Conservation (phyloP, 75 land plant species). For the Adiantum capillusveneris region DNA sequence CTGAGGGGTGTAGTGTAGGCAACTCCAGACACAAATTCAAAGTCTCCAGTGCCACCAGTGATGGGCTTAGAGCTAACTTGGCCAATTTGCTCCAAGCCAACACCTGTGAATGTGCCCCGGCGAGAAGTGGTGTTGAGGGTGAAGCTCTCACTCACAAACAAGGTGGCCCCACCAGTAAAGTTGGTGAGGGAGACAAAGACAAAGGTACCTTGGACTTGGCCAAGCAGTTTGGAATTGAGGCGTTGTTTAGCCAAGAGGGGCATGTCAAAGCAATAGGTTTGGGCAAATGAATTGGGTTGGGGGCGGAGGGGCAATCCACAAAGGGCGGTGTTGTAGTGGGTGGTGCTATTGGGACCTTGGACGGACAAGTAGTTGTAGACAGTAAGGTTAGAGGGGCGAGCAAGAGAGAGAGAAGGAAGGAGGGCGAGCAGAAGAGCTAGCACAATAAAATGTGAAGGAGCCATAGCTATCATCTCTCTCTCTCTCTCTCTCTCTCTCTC, state of each 20-base stretch:
- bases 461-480: too few relatives aligned
- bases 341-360: neutral
- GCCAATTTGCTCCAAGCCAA: neutral
- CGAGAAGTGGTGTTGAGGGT: neutral
- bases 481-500: too few relatives aligned
- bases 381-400: neutral
- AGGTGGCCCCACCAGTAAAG: neutral
- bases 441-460: too few relatives aligned
- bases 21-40: neutral
- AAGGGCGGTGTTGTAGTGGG: neutral
- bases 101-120: neutral
- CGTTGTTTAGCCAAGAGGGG: neutral
- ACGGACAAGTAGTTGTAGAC: neutral
- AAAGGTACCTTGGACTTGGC: slow-evolving; percentile 1
- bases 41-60: neutral
- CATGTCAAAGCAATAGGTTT: neutral
- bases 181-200: neutral
- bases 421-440: too few relatives aligned
- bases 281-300: neutral
- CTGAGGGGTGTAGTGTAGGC: neutral
- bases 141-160: slow-evolving; percentile 2
- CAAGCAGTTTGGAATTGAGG: neutral
- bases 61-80: slow-evolving; percentile 4
- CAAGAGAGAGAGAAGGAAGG: too few relatives aligned
- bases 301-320: neutral